phyloP scores from a whole-genome alignment of 23 red algal genomes.

The Gracilaria vermiculophylla region DNA sequence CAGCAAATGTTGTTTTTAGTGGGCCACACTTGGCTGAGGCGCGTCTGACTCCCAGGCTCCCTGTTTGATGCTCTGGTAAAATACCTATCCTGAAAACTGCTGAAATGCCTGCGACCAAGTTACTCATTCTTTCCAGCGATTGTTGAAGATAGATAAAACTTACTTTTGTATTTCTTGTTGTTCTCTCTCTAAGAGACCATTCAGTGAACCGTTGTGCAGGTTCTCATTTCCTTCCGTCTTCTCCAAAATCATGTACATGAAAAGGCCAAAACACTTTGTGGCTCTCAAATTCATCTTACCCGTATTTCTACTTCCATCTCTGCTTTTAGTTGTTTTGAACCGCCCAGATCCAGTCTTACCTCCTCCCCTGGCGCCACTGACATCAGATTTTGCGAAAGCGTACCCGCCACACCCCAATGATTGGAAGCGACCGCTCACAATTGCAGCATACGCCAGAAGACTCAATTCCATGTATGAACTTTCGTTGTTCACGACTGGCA shows the following conservation, averaged over 20 bases:
- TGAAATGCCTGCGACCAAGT: too few species aligned
- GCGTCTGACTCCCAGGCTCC: too few species aligned
- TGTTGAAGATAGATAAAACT: too few species aligned
- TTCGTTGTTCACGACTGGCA: slow-evolving; percentile 25
- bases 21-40: too few species aligned
- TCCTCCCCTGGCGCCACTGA: background rate
- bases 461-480: background rate
- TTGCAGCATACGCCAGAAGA: slow-evolving; percentile 13
- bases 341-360: background rate
- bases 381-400: background rate
- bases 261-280: background rate
- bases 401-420: background rate
- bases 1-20: too few species aligned
- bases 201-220: background rate
- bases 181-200: too few species aligned
- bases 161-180: too few species aligned
- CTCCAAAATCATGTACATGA: background rate
- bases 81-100: too few species aligned
- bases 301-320: background rate
- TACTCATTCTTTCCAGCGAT: too few species aligned
- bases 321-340: background rate
- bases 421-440: slow-evolving; percentile 27
- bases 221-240: background rate
- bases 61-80: too few species aligned
- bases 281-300: background rate